phyloP scores from a whole-genome alignment of 257 asterid genomes.

The Nicotiana benthamiana region DNA sequence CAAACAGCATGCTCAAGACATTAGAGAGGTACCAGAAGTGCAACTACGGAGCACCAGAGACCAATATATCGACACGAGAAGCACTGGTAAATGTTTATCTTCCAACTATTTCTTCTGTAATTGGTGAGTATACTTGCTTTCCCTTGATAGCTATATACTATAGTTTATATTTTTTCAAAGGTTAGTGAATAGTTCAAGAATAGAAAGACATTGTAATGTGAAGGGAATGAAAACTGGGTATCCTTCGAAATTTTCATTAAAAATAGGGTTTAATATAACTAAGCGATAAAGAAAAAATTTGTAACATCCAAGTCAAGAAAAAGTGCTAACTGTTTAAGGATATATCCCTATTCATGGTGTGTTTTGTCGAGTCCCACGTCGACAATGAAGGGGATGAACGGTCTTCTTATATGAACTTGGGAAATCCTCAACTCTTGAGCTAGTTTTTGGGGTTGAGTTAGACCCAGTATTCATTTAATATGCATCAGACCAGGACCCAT shows the following conservation, averaged over 20 bases:
- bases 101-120: background rate
- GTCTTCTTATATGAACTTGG: too few relatives aligned
- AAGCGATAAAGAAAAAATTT: background rate
- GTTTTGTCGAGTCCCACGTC: background rate
- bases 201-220: too few relatives aligned
- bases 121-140: background rate
- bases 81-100: constrained; percentile 59
- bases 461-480: too few relatives aligned
- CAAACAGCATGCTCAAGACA: constrained; percentile 84
- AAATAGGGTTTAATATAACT: background rate
- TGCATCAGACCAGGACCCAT: too few relatives aligned
- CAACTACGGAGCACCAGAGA: constrained; percentile 97
- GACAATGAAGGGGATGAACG: too few relatives aligned
- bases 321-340: background rate
- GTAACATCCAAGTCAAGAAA: background rate
- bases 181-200: too few relatives aligned
- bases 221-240: too few relatives aligned
- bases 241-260: background rate
- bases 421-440: too few relatives aligned
- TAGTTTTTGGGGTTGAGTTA: too few relatives aligned
- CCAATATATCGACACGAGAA: constrained; percentile 75
- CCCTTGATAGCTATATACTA: too few relatives aligned
- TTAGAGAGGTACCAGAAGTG: constrained; percentile 96
- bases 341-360: background rate
- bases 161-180: too few relatives aligned